Evolutionary conservation across 73 alveolate genomes (phyloP).

Genomic region (Tetrahymena malaccensis): DNA sequence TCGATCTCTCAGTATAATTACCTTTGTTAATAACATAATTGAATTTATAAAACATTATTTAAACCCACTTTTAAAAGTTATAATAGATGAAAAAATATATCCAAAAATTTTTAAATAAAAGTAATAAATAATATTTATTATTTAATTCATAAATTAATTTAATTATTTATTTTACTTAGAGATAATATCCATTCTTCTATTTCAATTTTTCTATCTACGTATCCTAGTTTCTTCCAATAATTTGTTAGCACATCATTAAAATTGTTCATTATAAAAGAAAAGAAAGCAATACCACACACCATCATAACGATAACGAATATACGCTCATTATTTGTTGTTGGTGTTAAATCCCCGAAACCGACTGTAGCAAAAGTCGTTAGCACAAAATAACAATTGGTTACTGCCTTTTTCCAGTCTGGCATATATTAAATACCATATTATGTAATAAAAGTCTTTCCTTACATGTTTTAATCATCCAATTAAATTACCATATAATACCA

Average conservation of each 20-base stretch:
- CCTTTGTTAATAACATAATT: not conserved
- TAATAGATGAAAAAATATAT: not conserved
- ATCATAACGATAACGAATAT: conserved; percentile 65
- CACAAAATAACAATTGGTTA: conserved; percentile 73
- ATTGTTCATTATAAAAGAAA: conserved; percentile 82
- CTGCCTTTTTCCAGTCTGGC: conserved; percentile 52
- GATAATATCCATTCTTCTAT: conserved; percentile 70
- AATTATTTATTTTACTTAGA: conserved; percentile 58
- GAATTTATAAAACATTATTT: no score
- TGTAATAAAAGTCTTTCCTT: conserved; percentile 49
- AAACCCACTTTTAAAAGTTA: no score
- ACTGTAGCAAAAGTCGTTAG: conserved; percentile 84
- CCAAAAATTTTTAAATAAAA: not conserved
- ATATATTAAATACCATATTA: conserved; percentile 37
- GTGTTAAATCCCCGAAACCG: conserved; percentile 82
- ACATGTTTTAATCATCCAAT: conserved; percentile 34
- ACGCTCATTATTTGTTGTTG: conserved; percentile 65
- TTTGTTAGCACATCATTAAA: conserved; percentile 75
- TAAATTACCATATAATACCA: conserved; percentile 57
- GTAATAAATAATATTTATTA: not conserved
- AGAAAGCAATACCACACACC: conserved; percentile 85
- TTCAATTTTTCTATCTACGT: conserved; percentile 72
- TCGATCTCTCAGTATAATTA: not conserved
- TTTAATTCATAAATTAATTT: conserved; percentile 46
- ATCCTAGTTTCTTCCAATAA: conserved; percentile 81